Base-by-base conservation (phyloP, 2,329 filamentous ascomycete species). In the Microsporum ferrugineum region DNA sequence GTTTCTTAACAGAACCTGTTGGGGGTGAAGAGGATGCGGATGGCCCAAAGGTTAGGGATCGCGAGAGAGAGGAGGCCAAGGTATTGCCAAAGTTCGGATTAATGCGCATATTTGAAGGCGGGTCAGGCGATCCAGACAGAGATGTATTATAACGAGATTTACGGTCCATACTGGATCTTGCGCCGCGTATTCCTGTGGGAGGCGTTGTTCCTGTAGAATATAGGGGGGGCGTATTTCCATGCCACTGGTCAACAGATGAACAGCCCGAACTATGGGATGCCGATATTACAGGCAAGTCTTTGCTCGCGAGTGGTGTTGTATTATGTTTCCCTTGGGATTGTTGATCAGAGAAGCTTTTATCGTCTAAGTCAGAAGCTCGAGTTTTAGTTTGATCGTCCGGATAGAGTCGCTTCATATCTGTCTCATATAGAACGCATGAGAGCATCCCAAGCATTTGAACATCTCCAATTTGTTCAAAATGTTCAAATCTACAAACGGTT, bases 401-500 rank as follows among this genome's bases (percentile, higher is more conserved):
- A 14, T 27, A 14, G 12, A 29, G n/a, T 23, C 29, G 27, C 23
- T 23, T 41, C 6, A 23, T 70, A 7, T 72, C 71, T 6, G 79
- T 76, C 66, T 82, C 78, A 12, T 78, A 73, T 60, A 86, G 77
- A 38, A 86, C 76, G 64, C 82, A 84, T 2, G 84, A 83, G 41
- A 86, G 71, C 79, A 84, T 84, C n/a, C 82, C 84, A 38, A 86
- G 76, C 81, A 85, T 84, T 68, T 86, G 84, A 1, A 84, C 74
- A 69, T 87, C 83, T n/a, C 80, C 83, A 39, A 80, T 75, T 6
- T 71, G 73, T 67, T 86, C 84, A 62, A 83, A 86, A 69, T 85
- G 78, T 7, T 80, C 75, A 61, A 86, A 83, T 38, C 70, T 71
- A 51, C 29, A 56, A 12, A 3, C 12, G 31, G 38, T 58, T 56